Percentiles rank a stretch among this genome's conserved stretches.
phyloP scores from a whole-genome alignment of 306 rosid genomes.

The Quercus cerris region DNA sequence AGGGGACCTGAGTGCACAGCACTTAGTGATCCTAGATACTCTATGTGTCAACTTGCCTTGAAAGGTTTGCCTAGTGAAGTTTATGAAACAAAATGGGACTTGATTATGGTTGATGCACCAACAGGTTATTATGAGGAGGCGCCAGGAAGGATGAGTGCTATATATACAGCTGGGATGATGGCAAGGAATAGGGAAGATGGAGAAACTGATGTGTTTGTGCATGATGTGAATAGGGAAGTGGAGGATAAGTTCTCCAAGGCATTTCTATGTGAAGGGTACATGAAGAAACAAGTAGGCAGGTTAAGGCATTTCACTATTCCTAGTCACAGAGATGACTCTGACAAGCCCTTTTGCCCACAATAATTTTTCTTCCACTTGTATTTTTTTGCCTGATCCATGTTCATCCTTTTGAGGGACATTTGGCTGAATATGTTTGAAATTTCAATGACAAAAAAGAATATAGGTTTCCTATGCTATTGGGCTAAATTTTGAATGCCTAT shows the following conservation, averaged over 20 bases:
- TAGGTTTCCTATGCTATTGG: neutral
- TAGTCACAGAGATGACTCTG: constrained; percentile 34
- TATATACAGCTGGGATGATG: constrained; percentile 83
- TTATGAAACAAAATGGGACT: constrained; percentile 61
- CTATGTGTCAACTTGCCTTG: constrained; percentile 54
- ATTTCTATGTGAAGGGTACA: constrained; percentile 55
- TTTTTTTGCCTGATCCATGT: neutral
- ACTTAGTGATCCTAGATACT: constrained; percentile 43
- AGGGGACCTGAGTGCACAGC: constrained; percentile 58
- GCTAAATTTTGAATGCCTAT: too few species aligned
- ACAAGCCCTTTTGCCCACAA: constrained; percentile 57
- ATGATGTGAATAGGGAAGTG: constrained; percentile 73
- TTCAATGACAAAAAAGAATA: neutral
- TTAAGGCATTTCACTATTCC: constrained; percentile 75
- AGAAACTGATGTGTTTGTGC: constrained; percentile 63
- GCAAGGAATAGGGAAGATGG: constrained; percentile 52
- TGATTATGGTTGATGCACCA: constrained; percentile 93
- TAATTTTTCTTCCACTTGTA: neutral
- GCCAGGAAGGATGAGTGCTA: constrained; percentile 80
- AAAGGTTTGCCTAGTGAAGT: constrained; percentile 53
- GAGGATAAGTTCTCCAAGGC: constrained; percentile 64
- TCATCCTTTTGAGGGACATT: neutral
- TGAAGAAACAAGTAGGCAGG: constrained; percentile 65
- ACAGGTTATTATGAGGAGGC: constrained; percentile 68
- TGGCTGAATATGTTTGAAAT: neutral